Conservation (phyloP, 495 filamentous ascomycete species). For the Neurospora intermedia region DNA sequence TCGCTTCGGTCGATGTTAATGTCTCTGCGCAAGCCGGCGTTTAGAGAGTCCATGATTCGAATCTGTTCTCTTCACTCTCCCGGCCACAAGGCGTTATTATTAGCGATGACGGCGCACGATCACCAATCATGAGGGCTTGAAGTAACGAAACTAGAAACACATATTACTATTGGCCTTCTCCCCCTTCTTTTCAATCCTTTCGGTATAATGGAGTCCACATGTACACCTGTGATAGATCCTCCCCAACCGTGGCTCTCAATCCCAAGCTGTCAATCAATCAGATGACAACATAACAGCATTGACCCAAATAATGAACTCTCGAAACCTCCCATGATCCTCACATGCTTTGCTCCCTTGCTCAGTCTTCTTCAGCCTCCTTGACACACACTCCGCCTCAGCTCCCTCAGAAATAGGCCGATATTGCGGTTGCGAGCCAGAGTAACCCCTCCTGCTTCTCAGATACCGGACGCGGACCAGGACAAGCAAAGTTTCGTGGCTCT, state of each 20-base stretch:
- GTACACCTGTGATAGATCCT: too few relatives aligned
- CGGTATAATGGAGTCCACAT: too few relatives aligned
- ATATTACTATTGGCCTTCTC: background rate
- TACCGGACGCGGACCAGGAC: too few relatives aligned
- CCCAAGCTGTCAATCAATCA: background rate
- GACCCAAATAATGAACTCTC: background rate
- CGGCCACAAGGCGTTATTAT: too few relatives aligned
- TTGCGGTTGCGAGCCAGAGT: too few relatives aligned
- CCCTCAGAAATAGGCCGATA: conserved; percentile 7
- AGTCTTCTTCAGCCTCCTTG: background rate
- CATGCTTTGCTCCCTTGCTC: background rate
- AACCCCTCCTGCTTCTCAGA: too few relatives aligned
- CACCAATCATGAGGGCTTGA: background rate
- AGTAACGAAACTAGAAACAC: background rate
- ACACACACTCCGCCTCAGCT: background rate
- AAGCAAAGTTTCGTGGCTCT: too few relatives aligned
- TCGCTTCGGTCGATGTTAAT: background rate
- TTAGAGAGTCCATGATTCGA: too few relatives aligned
- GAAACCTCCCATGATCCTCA: background rate
- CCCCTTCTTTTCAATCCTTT: too few relatives aligned
- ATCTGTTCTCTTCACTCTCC: too few relatives aligned
- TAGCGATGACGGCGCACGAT: background rate
- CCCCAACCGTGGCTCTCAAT: background rate
- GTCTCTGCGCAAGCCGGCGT: too few relatives aligned
- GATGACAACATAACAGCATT: background rate